phyloP scores from a whole-genome alignment of 768 basidiomycete species.

The Serendipita indica region DNA sequence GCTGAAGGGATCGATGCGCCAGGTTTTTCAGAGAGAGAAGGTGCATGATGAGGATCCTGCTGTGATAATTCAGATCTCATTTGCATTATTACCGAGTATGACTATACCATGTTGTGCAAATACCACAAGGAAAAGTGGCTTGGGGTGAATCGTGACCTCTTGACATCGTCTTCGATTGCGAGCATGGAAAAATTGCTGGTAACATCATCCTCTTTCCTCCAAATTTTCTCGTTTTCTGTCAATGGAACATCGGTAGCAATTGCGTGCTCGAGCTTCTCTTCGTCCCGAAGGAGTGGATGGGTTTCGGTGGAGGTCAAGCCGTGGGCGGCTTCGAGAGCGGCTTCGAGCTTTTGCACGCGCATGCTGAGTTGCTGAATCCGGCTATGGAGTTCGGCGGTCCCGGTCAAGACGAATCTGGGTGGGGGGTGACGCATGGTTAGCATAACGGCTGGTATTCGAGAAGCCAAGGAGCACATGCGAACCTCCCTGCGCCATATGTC shows the following conservation, averaged over 20 bases:
- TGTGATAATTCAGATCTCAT: too few species aligned
- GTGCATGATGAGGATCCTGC: not conserved
- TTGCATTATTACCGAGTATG: too few species aligned
- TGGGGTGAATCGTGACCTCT: not conserved
- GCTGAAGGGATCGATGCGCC: not conserved
- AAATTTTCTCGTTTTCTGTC: not conserved
- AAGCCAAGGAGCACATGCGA: too few species aligned
- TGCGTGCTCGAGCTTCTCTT: not conserved
- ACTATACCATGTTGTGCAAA: too few species aligned
- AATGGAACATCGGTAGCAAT: not conserved
- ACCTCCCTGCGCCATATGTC: not conserved
- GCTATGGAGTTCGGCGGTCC: not conserved
- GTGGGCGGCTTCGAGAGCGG: not conserved
- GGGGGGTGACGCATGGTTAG: not conserved
- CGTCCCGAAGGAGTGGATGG: not conserved
- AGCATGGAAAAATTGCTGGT: not conserved
- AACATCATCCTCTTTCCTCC: not conserved
- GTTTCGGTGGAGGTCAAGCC: not conserved
- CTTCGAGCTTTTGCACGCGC: conserved; percentile 3
- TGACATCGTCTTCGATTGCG: conserved; percentile 1
- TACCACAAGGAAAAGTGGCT: conserved; percentile 1
- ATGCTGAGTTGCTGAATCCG: not conserved
- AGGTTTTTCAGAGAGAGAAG: not conserved
- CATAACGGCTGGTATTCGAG: not conserved
- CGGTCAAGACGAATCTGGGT: not conserved